phyloP scores from a whole-genome alignment of 2,329 filamentous ascomycete species.

The Colletotrichum viniferum region DNA sequence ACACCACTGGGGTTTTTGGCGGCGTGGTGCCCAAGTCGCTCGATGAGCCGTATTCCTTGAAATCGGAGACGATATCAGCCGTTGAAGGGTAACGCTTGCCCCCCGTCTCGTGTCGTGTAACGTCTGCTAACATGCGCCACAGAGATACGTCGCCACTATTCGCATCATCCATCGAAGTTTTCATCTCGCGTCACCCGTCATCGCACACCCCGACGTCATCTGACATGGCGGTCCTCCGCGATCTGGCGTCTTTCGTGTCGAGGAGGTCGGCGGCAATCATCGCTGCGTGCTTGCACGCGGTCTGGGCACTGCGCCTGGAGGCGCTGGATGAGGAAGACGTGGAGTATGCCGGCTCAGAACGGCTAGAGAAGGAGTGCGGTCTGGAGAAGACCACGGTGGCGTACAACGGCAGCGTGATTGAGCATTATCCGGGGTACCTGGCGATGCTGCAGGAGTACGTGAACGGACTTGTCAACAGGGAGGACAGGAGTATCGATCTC shows the following conservation, averaged over 20 bases:
- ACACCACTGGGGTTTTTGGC: constrained; percentile 57
- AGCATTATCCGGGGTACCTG: constrained; percentile 75
- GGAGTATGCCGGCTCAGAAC: constrained; percentile 14
- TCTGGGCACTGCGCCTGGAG: constrained; percentile 62
- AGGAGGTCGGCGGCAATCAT: constrained; percentile 64
- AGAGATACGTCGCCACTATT: constrained; percentile 51
- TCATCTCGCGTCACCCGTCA: constrained; percentile 55
- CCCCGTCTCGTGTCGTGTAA: not conserved
- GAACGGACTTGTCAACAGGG: constrained; percentile 55
- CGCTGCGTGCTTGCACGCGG: constrained; percentile 61
- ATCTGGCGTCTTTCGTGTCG: constrained; percentile 59
- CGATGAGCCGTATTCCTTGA: constrained; percentile 57
- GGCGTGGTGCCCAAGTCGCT: constrained; percentile 61
- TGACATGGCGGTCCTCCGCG: constrained; percentile 58
- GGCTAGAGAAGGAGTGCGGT: constrained; percentile 56
- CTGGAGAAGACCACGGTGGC: constrained; percentile 64
- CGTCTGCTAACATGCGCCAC: not conserved
- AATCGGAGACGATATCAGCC: constrained; percentile 63
- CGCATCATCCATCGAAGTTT: constrained; percentile 49
- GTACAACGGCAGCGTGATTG: constrained; percentile 80
- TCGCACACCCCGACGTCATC: constrained; percentile 39
- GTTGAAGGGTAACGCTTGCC: constrained; percentile 56
- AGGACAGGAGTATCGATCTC: constrained; percentile 57
- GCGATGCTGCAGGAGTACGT: constrained; percentile 66
- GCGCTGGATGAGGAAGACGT: constrained; percentile 40